These are phyloP conservation scores for Penicillium atrosanguineum DNA, from an alignment of 495 filamentous ascomycete species.

Conservation along the genomic window DNA sequence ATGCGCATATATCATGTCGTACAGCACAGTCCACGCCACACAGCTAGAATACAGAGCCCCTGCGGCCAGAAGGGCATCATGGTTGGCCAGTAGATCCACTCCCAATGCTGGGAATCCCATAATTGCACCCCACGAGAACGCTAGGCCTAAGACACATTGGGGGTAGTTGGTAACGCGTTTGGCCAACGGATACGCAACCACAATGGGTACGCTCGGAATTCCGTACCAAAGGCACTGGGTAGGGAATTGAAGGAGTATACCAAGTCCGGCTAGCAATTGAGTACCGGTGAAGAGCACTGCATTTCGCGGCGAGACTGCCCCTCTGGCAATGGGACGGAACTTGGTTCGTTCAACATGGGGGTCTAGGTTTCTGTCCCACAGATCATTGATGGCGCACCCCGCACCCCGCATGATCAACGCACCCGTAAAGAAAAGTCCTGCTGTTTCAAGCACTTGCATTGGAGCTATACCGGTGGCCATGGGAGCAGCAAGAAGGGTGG, in stretches of 20 bases:
- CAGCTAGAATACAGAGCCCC: constrained; percentile 79
- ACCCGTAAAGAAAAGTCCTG: constrained; percentile 77
- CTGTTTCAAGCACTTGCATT: constrained; percentile 63
- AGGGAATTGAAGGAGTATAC: constrained; percentile 83
- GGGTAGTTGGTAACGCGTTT: constrained; percentile 95
- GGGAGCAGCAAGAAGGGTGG: constrained; percentile 59
- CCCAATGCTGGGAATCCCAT: constrained; percentile 96
- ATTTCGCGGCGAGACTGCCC: constrained; percentile 70
- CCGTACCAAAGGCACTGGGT: constrained; percentile 80
- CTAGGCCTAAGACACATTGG: constrained; percentile 85
- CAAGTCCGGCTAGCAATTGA: constrained; percentile 79
- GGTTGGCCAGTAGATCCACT: constrained; percentile 69
- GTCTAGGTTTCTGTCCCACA: constrained; percentile 94
- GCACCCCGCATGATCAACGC: constrained; percentile 95
- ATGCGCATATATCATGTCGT: constrained; percentile 99
- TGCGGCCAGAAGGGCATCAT: constrained; percentile 62
- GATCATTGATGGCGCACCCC: constrained; percentile 97
- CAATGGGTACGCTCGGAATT: constrained; percentile 78
- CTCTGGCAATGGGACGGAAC: constrained; percentile 83
- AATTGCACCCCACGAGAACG: constrained; percentile 95
- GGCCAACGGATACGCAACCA: constrained; percentile 82
- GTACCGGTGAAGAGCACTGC: constrained; percentile 79
- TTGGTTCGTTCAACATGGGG: constrained; percentile 84
- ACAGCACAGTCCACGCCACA: constrained; percentile 89
- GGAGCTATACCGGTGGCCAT: constrained; percentile 55